Conservation (phyloP, 257 asterid species). For the Lycium barbarum region DNA sequence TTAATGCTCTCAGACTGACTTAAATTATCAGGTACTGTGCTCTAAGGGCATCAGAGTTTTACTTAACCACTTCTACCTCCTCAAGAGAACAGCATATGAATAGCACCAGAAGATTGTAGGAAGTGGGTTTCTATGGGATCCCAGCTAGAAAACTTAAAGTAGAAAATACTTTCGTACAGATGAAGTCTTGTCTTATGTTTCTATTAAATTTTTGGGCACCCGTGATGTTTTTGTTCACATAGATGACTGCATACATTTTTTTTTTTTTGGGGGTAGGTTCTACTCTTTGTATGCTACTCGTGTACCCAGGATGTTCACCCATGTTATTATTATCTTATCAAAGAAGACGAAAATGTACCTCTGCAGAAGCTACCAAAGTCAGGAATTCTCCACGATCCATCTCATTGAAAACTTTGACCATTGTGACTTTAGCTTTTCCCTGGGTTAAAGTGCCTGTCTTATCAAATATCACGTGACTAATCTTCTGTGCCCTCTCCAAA, state of each 20-base stretch:
- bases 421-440: conserved; percentile 92
- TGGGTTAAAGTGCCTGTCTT: conserved; percentile 98
- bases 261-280: background rate
- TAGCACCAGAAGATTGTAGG: conserved; percentile 1
- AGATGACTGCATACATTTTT: background rate
- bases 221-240: background rate
- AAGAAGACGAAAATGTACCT: conserved; percentile 58
- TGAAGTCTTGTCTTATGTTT: background rate
- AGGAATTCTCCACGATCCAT: conserved; percentile 99
- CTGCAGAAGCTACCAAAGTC: conserved; percentile 95
- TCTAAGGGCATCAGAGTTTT: conserved; percentile 11
- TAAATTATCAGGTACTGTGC: conserved; percentile 3
- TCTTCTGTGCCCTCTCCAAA: conserved; percentile 91
- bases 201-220: background rate
- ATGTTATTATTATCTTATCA: conserved; percentile 4
- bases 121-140: conserved; percentile 14
- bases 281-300: background rate
- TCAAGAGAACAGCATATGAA: conserved; percentile 2
- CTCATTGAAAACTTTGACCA: conserved; percentile 74
- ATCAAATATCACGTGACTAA: conserved; percentile 83
- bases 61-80: conserved; percentile 14
- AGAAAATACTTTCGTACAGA: conserved; percentile 2
- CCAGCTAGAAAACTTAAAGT: background rate
- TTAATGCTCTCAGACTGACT: background rate
- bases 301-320: background rate